A percentile compares a stretch with the other conserved stretches of the same genome.
Conservation (phyloP, 371 early-diverging fungal species). For the Nematocida sp. region DNA sequence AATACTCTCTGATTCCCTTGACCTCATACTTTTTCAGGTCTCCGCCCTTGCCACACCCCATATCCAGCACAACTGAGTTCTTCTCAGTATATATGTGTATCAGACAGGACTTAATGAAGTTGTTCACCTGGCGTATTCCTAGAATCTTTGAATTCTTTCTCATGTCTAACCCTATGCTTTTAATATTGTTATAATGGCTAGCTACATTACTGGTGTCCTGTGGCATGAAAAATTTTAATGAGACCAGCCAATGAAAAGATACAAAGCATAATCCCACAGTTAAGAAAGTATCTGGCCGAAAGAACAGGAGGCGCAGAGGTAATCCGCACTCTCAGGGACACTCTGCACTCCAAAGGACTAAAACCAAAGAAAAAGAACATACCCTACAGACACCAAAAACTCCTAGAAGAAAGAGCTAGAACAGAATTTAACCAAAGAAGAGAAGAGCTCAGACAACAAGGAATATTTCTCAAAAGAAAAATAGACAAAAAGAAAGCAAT, state of each 20-base stretch:
- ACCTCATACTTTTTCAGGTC: conserved; percentile 80
- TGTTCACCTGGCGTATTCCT: conserved; percentile 61
- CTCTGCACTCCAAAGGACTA: conserved; percentile 27
- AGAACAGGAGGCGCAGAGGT: conserved; percentile 34
- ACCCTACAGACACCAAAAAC: conserved; percentile 49
- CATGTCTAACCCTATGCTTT: conserved; percentile 69
- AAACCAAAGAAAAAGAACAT: conserved; percentile 10
- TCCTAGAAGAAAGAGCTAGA: conserved; percentile 11
- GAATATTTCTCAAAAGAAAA: conserved; percentile 34
- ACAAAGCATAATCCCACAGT: conserved; percentile 34
- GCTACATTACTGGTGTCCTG: conserved; percentile 66
- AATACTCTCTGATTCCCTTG: conserved; percentile 58
- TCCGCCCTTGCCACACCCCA: conserved; percentile 98
- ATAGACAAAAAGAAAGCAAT: conserved; percentile 32
- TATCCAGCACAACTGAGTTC: conserved; percentile 68
- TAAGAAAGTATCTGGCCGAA: conserved; percentile 39
- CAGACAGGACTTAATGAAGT: conserved; percentile 62
- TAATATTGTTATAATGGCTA: conserved; percentile 81
- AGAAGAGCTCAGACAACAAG: conserved; percentile 40
- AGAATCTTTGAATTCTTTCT: conserved; percentile 56
- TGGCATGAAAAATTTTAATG: conserved; percentile 50
- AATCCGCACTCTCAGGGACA: conserved; percentile 40
- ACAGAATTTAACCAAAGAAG: conserved; percentile 10
- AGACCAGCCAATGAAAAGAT: conserved; percentile 13
- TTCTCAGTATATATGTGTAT: conserved; percentile 49